Percentiles rank a stretch among this genome's conserved stretches.
Evolutionary conservation across 164 flowering plant species (phyloP).

Genomic region (Magnolia officinalis): DNA sequence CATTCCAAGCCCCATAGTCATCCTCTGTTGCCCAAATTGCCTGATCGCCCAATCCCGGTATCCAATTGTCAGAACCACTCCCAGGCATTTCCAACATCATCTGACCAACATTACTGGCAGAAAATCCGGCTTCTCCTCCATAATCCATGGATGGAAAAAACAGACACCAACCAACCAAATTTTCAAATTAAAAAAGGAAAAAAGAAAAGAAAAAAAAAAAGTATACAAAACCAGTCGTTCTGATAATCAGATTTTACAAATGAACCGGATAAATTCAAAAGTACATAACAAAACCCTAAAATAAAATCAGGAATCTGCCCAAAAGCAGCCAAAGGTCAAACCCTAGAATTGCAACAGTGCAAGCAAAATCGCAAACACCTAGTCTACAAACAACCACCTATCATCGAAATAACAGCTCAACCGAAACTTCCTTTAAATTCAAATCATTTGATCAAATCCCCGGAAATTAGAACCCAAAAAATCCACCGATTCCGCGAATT

Average conservation of each 20-base stretch:
- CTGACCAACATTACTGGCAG: slow-evolving; percentile 51
- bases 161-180: neutral
- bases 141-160: slow-evolving; percentile 40
- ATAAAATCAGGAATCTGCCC: neutral
- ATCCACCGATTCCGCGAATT: neutral
- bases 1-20: slow-evolving; percentile 73
- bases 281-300: neutral
- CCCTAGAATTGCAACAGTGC: neutral
- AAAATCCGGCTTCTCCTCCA: slow-evolving; percentile 36
- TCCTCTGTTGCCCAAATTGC: slow-evolving; percentile 97
- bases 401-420: neutral
- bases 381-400: neutral
- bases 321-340: neutral
- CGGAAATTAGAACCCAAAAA: neutral
- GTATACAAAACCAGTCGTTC: neutral
- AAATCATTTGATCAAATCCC: neutral
- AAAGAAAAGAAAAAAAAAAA: too few species aligned
- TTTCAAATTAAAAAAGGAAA: neutral
- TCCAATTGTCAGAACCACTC: slow-evolving; percentile 40
- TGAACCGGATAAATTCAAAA: too few species aligned
- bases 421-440: neutral
- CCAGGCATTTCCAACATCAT: slow-evolving; percentile 31
- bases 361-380: neutral
- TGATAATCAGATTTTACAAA: neutral
- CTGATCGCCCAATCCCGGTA: slow-evolving; percentile 39